Conservation (phyloP, 176 grass and related monocot genomes). For the Oryza officinalis region DNA sequence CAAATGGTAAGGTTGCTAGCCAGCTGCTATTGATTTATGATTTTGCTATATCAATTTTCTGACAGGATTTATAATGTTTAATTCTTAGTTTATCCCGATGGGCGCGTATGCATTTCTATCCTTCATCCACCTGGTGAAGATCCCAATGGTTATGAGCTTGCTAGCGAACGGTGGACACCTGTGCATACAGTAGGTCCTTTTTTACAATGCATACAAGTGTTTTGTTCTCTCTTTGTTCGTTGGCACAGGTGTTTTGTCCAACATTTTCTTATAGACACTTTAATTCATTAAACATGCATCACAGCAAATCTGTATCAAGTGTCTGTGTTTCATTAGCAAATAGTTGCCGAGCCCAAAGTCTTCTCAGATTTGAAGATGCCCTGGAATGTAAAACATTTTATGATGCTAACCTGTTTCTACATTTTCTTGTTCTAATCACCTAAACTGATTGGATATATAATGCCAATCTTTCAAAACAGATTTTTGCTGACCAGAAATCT, state of each 20-base stretch:
- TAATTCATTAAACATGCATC: slow-evolving; percentile 1
- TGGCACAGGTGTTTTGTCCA: neutral
- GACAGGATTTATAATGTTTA: slow-evolving; percentile 19
- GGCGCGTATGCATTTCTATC: slow-evolving; percentile 92
- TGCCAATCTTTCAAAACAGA: neutral
- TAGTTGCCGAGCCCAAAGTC: neutral
- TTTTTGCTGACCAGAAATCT: neutral
- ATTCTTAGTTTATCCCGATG: slow-evolving; percentile 80
- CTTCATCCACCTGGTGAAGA: slow-evolving; percentile 95
- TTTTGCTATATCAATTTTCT: slow-evolving; percentile 4
- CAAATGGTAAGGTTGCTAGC: slow-evolving; percentile 59
- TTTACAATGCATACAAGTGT: slow-evolving; percentile 2
- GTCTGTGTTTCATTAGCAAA: neutral
- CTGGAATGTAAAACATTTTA: too few relatives aligned
- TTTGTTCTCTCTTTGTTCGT: neutral
- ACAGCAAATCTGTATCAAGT: neutral
- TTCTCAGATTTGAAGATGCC: neutral
- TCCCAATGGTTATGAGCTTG: slow-evolving; percentile 93
- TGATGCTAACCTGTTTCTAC: neutral
- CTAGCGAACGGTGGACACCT: slow-evolving; percentile 88
- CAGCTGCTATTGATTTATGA: neutral
- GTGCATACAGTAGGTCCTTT: slow-evolving; percentile 74
- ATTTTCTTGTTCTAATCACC: neutral
- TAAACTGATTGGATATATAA: neutral
- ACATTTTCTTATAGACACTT: neutral